Evolutionary conservation across 2,329 filamentous ascomycete species (phyloP), one percentile per base, ranked within the genome.

Genomic region (Allantophomopsis lycopodina): DNA sequence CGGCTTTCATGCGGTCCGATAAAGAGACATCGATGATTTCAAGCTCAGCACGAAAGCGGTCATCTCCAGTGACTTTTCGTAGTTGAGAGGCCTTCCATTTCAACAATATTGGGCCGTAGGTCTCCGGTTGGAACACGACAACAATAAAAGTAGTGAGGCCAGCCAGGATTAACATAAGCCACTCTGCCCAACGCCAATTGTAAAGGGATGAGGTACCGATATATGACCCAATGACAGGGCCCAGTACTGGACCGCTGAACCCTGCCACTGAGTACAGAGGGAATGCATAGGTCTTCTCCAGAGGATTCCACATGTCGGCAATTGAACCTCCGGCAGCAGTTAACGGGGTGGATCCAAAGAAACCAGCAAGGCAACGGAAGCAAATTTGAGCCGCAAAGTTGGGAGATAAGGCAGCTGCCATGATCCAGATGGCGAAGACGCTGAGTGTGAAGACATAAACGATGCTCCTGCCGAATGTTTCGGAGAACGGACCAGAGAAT

Each of bases 291-390:
- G 55, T 44, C 1, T 52, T 50, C 37, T 57, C 48, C 31, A 54
- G 42, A 0, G 53, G 51, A 10, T 40, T 40, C 52, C 53, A 60
- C 17, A 60, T 52, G 44, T 67, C 64, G 1, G 58, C 53, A 5
- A 65, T 50, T 1, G 58, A 60, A 0, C 61, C 62, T 0, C 63
- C 62, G 0, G 58, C 53, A 14, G 54, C 55, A 2, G 58, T 59
- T 0, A 66, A 49, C 0, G 65, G 63, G 1, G 63, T 58, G 2
- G 60, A 61, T 0, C 60, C 63, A 13, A 59, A 60, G 23, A 62
- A 55, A 0, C 64, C 66, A 1, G 61, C 59, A 1, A 69, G 43
- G 41, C 68, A 65, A 0, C 66, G 58, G 41, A 68, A 68, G 1
- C 50, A 54, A 23, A 66, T 53, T 14, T 64, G 52, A 11, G 61